Evolutionary conservation across 2,329 filamentous ascomycete species (phyloP).

Genomic region (Pseudopyrenochaeta lycopersici): DNA sequence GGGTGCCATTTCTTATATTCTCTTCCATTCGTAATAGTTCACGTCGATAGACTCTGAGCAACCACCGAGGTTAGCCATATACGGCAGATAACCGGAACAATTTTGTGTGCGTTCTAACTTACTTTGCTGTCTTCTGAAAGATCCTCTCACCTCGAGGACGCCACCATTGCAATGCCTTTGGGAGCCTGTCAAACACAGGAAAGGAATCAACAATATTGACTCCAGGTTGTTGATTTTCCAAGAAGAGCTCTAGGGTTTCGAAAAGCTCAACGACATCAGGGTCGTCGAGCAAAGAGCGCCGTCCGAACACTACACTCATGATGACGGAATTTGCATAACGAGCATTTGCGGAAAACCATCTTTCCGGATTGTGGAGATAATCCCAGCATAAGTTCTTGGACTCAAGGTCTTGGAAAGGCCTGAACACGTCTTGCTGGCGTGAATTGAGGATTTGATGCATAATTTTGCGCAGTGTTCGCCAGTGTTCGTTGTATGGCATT

Average conservation of each 20-base stretch:
- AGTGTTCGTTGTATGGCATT: slow-evolving; percentile 39
- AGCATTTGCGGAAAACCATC: slow-evolving; percentile 35
- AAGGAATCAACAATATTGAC: slow-evolving; percentile 45
- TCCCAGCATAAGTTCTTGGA: slow-evolving; percentile 37
- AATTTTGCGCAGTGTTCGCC: slow-evolving; percentile 39
- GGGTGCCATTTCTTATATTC: slow-evolving; percentile 2
- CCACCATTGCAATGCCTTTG: slow-evolving; percentile 43
- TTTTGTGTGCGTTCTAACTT: slow-evolving; percentile 6
- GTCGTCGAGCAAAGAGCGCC: slow-evolving; percentile 17
- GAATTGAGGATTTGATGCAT: slow-evolving; percentile 42
- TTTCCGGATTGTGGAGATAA: slow-evolving; percentile 31
- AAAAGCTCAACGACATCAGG: slow-evolving; percentile 25
- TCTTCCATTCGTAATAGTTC: background rate
- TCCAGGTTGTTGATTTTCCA: slow-evolving; percentile 37
- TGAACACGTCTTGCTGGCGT: slow-evolving; percentile 28
- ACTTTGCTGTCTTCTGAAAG: slow-evolving; percentile 22
- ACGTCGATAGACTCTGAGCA: slow-evolving; percentile 15
- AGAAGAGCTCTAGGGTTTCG: slow-evolving; percentile 26
- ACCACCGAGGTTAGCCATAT: too few relatives aligned
- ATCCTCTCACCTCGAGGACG: slow-evolving; percentile 29
- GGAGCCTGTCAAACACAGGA: slow-evolving; percentile 40
- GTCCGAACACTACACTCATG: slow-evolving; percentile 46
- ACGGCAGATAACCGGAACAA: too few relatives aligned
- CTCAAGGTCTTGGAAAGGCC: slow-evolving; percentile 45
- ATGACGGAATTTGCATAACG: slow-evolving; percentile 44